These are phyloP conservation scores for Martiniozyma asiatica DNA, from an alignment of 1,139 yeast genomes.

Conservation along the genomic window DNA sequence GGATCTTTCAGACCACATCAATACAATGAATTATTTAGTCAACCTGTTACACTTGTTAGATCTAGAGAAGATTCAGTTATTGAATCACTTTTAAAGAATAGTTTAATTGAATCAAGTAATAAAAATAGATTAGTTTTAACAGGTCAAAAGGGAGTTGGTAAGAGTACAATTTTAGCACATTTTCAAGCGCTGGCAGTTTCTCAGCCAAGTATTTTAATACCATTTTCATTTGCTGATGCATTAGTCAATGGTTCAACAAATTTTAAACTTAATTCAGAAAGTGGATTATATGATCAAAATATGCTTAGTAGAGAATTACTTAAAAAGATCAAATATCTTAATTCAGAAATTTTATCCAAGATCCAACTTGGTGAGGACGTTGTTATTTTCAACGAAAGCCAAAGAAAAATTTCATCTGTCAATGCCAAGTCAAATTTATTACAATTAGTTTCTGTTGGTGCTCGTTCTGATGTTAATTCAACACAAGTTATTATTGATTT, in stretches of 20 bases:
- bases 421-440: slow-evolving; percentile 30
- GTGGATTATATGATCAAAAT: slow-evolving; percentile 59
- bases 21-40: slow-evolving; percentile 46
- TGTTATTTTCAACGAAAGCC: slow-evolving; percentile 14
- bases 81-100: slow-evolving; percentile 19
- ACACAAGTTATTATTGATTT: slow-evolving; percentile 33
- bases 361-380: slow-evolving; percentile 39
- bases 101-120: slow-evolving; percentile 21
- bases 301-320: slow-evolving; percentile 60
- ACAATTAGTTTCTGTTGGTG: slow-evolving; percentile 27
- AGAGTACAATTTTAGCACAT: slow-evolving; percentile 64
- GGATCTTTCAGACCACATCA: slow-evolving; percentile 56
- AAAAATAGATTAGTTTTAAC: slow-evolving; percentile 44
- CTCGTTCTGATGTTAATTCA: slow-evolving; percentile 8
- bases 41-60: slow-evolving; percentile 46
- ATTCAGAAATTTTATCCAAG: slow-evolving; percentile 36
- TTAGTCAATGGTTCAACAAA: slow-evolving; percentile 66
- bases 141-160: slow-evolving; percentile 75
- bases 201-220: slow-evolving; percentile 38
- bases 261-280: slow-evolving; percentile 41
- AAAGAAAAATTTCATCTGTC: slow-evolving; percentile 7
- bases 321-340: slow-evolving; percentile 44
- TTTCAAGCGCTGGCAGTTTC: slow-evolving; percentile 43
- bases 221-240: slow-evolving; percentile 50
- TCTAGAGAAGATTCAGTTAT: slow-evolving; percentile 24